These are phyloP conservation scores for Globisporangium abappressorium DNA, from an alignment of 352 stramenopile species.

Conservation along the genomic window DNA sequence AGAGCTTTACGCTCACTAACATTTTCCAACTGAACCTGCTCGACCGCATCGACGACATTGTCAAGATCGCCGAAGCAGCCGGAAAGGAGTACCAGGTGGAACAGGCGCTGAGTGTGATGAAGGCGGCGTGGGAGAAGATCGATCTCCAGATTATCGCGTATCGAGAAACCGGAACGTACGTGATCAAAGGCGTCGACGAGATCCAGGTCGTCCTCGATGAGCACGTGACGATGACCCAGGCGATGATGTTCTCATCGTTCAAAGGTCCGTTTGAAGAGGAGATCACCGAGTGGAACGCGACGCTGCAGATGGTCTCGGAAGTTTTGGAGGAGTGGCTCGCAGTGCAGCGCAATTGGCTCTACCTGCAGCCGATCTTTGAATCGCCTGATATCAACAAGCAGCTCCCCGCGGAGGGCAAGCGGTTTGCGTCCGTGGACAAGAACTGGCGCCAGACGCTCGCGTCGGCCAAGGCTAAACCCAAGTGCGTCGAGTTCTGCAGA, in stretches of 20 bases:
- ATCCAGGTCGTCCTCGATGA: constrained; percentile 94
- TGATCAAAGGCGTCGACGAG: constrained; percentile 94
- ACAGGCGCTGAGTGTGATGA: constrained; percentile 91
- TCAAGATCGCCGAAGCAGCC: constrained; percentile 90
- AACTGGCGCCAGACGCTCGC: constrained; percentile 93
- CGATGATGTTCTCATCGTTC: constrained; percentile 96
- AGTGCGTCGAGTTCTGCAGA: constrained; percentile 93
- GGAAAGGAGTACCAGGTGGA: constrained; percentile 96
- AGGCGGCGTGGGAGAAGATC: constrained; percentile 88
- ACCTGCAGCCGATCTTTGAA: constrained; percentile 96
- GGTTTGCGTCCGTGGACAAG: constrained; percentile 94
- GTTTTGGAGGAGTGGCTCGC: constrained; percentile 94
- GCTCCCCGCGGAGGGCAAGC: constrained; percentile 91
- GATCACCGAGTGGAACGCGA: constrained; percentile 92
- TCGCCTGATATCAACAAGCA: constrained; percentile 96
- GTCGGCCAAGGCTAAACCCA: constrained; percentile 83
- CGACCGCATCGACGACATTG: constrained; percentile 89
- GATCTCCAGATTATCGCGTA: constrained; percentile 90
- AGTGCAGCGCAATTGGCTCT: constrained; percentile 95
- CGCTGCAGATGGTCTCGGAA: constrained; percentile 89
- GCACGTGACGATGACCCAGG: constrained; percentile 95
- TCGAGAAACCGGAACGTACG: constrained; percentile 92
- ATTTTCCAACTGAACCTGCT: constrained; percentile 84
- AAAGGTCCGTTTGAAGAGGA: constrained; percentile 94
- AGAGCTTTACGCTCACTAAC: constrained; percentile 84